Evolutionary conservation across 2,329 filamentous ascomycete species (phyloP).

Genomic region (Alternaria solani): DNA sequence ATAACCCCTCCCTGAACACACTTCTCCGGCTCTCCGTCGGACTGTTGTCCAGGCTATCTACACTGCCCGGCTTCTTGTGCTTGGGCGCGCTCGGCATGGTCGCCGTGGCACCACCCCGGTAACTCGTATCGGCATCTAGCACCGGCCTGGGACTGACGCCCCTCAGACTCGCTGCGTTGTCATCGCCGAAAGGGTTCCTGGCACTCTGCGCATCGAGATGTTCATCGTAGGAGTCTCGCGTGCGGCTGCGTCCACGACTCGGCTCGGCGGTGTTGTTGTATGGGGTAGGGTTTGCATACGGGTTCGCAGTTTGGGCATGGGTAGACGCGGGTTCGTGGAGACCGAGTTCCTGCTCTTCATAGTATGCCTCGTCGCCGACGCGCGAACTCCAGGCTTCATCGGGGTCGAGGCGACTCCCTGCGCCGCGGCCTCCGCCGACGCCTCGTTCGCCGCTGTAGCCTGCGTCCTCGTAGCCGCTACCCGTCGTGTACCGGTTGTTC

Average conservation of each 20-base stretch:
- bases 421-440: constrained; percentile 47
- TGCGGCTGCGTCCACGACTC: constrained; percentile 57
- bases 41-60: constrained; percentile 61
- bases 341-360: constrained; percentile 79
- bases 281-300: constrained; percentile 20
- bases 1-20: constrained; percentile 75
- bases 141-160: constrained; percentile 79
- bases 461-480: constrained; percentile 78
- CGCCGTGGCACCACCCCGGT: constrained; percentile 49
- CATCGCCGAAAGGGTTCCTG: constrained; percentile 50
- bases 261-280: constrained; percentile 28
- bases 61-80: constrained; percentile 43
- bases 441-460: constrained; percentile 42
- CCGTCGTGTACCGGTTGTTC: constrained; percentile 71
- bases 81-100: constrained; percentile 50
- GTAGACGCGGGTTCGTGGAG: constrained; percentile 54
- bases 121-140: constrained; percentile 57
- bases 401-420: constrained; percentile 72
- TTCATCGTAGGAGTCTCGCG: constrained; percentile 55
- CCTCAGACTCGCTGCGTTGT: constrained; percentile 61
- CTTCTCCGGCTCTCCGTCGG: constrained; percentile 71
- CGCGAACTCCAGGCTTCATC: constrained; percentile 87
- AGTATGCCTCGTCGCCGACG: constrained; percentile 79
- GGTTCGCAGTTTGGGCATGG: constrained; percentile 50
- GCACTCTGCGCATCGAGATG: constrained; percentile 40